Evolutionary conservation across 768 basidiomycete species (phyloP).

Genomic region (Ramaria rubella): DNA sequence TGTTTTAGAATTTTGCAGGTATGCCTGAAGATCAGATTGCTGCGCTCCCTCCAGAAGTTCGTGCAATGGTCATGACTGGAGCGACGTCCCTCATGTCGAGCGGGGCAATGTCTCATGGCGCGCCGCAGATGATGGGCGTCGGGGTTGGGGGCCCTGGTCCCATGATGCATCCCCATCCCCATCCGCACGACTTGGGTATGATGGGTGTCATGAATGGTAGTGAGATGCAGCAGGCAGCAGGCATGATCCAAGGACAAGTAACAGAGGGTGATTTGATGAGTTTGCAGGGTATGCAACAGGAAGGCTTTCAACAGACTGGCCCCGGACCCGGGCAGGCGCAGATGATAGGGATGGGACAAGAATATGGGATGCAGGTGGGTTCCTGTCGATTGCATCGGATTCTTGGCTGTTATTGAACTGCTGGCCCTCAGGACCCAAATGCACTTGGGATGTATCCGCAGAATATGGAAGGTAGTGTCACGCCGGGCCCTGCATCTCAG

Average conservation of each 20-base stretch:
- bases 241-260: conserved; percentile 32
- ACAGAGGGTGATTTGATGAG: conserved; percentile 17
- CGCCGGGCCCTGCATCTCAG: conserved; percentile 39
- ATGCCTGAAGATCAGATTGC: conserved; percentile 79
- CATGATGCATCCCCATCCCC: conserved; percentile 29
- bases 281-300: conserved; percentile 9
- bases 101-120: conserved; percentile 28
- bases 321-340: conserved; percentile 10
- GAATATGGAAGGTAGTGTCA: conserved; percentile 49
- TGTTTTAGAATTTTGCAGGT: conserved; percentile 62
- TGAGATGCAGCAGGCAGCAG: conserved; percentile 37
- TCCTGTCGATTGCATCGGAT: not conserved
- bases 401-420: too few species aligned
- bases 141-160: conserved; percentile 25
- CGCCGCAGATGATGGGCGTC: conserved; percentile 48
- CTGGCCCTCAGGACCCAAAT: conserved; percentile 56
- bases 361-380: conserved; percentile 71
- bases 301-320: conserved; percentile 12
- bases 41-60: conserved; percentile 72
- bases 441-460: conserved; percentile 59
- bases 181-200: conserved; percentile 38
- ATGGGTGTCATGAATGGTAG: conserved; percentile 70
- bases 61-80: conserved; percentile 83
- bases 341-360: conserved; percentile 56
- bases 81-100: conserved; percentile 72